A percentile compares a stretch with the other conserved stretches of the same genome.
phyloP scores from a whole-genome alignment of 768 basidiomycete species.

The Mycena epipterygia region DNA sequence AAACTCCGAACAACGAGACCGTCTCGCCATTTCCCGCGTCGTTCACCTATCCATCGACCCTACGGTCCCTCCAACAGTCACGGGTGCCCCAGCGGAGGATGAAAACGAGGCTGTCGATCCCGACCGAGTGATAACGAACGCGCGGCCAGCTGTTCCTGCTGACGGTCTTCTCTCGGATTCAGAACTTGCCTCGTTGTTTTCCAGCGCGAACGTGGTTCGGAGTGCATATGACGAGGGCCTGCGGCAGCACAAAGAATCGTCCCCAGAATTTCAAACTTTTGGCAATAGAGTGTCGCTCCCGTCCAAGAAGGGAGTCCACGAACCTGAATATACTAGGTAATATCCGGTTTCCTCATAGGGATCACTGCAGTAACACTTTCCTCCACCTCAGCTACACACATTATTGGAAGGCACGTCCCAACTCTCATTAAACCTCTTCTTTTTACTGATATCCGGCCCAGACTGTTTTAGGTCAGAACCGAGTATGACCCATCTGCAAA shows the following conservation, averaged over 20 bases:
- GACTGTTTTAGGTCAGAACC: slow-evolving; percentile 35
- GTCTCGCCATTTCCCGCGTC: slow-evolving; percentile 74
- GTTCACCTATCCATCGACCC: slow-evolving; percentile 80
- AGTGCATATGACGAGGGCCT: slow-evolving; percentile 81
- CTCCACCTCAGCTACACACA: slow-evolving; percentile 80
- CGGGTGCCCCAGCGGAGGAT: slow-evolving; percentile 56
- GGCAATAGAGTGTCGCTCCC: slow-evolving; percentile 61
- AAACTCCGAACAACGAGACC: slow-evolving; percentile 64
- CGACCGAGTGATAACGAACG: slow-evolving; percentile 80
- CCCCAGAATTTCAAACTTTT: slow-evolving; percentile 57
- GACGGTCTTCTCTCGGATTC: slow-evolving; percentile 79
- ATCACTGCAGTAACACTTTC: background rate
- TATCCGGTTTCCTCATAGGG: background rate
- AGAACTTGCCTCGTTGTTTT: slow-evolving; percentile 69
- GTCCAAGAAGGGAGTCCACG: slow-evolving; percentile 66
- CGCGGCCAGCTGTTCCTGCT: slow-evolving; percentile 65
- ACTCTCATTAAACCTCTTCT: background rate
- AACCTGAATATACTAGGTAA: slow-evolving; percentile 81
- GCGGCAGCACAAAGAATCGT: slow-evolving; percentile 32
- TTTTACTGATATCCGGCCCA: background rate
- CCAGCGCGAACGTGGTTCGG: slow-evolving; percentile 52
- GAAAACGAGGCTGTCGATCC: slow-evolving; percentile 72
- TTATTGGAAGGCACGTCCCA: slow-evolving; percentile 83
- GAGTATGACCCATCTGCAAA: background rate
- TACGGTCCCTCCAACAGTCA: slow-evolving; percentile 49